Evolutionary conservation across 768 basidiomycete species (phyloP), one percentile per base, ranked within the genome.

Genomic region (Mycena amicta): DNA sequence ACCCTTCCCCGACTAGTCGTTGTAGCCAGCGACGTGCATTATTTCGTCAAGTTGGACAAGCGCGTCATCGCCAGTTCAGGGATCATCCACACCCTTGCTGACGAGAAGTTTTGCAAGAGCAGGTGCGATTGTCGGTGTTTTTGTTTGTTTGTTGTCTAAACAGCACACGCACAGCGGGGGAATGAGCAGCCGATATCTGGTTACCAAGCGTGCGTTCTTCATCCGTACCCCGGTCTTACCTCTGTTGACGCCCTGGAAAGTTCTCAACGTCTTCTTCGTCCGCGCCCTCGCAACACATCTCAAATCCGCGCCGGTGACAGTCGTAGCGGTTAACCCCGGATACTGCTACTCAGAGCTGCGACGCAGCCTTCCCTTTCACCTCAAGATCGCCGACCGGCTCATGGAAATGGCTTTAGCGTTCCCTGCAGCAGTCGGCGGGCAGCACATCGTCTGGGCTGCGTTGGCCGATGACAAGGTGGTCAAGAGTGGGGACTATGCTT

Each of bases 231-330:
- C n/a, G 2, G 26, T 1, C 4, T 20, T 31, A 18, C 13, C 20
- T 22, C 11, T 1, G 12, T 26, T 47, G 2, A 37, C 23, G 16
- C 6, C 28, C 74, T n/a, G n/a, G n/a, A n/a, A n/a, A n/a, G 72
- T 76, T 3, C 22, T 74, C 8, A 69, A 70, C 27, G 31, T 75
- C 8, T 64, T 74, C 50, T 73, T 76, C 28, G 58, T 59, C 0
- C 73, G 68, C 25, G 66, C 68, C 1, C 57, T 77, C 23, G 66
- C 66, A 18, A 60, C 59, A 0, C 57, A 62, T 37, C 29, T 71
- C 22, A 63, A 61, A 16, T 58, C 65, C 26, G 53, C 67, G 0
- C 63, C 71, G 1, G 50, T 75, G 45, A 69, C 64, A 1, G 67
- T 69, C 4, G 65, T 65, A 31, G 60, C 68, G 5, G 61, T 66